Evolutionary conservation across 148 eudicot genomes (phyloP), one percentile per base, ranked within the genome.

Genomic region (Rhododendron vialii): DNA sequence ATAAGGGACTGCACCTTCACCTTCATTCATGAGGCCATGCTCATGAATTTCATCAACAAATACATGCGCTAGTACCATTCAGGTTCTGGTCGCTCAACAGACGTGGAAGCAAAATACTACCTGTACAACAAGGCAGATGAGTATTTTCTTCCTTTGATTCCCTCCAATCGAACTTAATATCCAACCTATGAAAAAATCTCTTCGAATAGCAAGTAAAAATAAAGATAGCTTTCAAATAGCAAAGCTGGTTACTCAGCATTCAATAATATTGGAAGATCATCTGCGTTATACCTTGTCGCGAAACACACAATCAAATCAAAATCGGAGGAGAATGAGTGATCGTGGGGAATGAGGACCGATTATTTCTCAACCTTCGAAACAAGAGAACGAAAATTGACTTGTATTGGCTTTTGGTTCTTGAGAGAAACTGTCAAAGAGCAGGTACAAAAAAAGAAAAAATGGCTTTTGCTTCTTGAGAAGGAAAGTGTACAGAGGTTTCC

Each of bases 161-260:
- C 99, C 91, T 98, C 99, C 88, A 98, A 91, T 85, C 99, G 98
- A 86, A 98, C 99, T 95, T 98, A 95, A 87, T 92, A 98, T 76
- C 99, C 99, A 91, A 98, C 93, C 99, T 98, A 91, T 86, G 89
- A 91, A 90, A 92, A 91, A 84, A 91, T 38, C 86, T 87, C 84
- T 83, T 89, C 84, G 87, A 77, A 88, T 87, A 89, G 92, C 76
- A 89, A 82, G 86, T 82, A 75, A 65, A 41, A 89, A 91, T 82
- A 89, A 85, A 87, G 76, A 88, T 81, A 35, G 82, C 75, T 59
- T 88, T 80, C 80, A 73, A 84, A 81, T 61, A 77, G 82, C 50
- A 87, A 73, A 1, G 83, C 78, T 63, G 67, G 33, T 43, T 8
- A 38, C 30, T 81, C 74, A 81, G 79, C 84, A 81, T 61, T 80